Base-by-base conservation (phyloP, 2,329 filamentous ascomycete species). In the Xylaria sp. region DNA sequence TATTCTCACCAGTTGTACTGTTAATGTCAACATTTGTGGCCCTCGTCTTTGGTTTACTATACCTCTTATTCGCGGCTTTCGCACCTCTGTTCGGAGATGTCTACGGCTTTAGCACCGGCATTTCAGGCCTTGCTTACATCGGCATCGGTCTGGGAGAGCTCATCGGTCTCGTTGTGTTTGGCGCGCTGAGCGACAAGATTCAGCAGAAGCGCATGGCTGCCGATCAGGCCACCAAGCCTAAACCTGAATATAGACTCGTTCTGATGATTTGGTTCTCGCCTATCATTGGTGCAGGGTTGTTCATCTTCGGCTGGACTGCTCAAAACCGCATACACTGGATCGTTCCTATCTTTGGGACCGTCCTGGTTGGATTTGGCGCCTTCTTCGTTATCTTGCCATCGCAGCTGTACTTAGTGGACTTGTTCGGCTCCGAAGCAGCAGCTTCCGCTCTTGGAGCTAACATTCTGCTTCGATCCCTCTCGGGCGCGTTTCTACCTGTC, bases 271-370 rank as follows among this genome's bases (percentile, higher is more conserved):
- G 62, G 62, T 62, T 63, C 8, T 45, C 48, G 0, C 66, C 66
- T 39, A 68, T 59, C 13, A 53, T 61, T 5, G 41, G 25, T 4
- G 36, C 8, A 13, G 66, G 66, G 1, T 52, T 65, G n/a, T 66
- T 68, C 25, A 15, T 67, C 1, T 69, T 61, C 30, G 67, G 67
- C 12, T 68, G 66, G 66, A 66, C 62, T 15, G 62, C 66, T 10
- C 39, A 68, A 12, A 25, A 65, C 18, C 58, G 43, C 20, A 60
- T 66, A 18, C 66, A 66, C 39, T 68, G 66, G 66, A 63, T 68
- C 23, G 66, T 57, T 5, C 63, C 63, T 8, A 68, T 66, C 18
- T 13, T 68, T 13, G 63, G 66, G 9, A 66, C 66, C 2, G 58
- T 58, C 18, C n/a, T 68, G 1, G 45, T 68, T 4, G 66, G 66